Evolutionary conservation across 1,139 yeast species (phyloP).

Genomic region (Yamadazyma aaseri): DNA sequence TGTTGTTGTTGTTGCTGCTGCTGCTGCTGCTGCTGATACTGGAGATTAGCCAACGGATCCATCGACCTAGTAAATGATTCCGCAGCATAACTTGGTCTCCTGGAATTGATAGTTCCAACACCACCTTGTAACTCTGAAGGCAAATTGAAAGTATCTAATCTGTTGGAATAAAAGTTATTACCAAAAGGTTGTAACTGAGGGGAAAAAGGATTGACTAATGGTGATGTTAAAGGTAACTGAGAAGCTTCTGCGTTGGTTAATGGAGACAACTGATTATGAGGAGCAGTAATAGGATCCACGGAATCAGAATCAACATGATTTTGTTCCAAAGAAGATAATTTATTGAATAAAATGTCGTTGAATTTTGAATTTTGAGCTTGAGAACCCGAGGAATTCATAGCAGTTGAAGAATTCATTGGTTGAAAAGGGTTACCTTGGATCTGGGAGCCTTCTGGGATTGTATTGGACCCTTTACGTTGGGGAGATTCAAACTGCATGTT

Average conservation of each 20-base stretch:
- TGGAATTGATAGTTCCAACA: constrained; percentile 55
- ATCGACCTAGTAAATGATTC: constrained; percentile 49
- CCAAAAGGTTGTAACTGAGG: constrained; percentile 13
- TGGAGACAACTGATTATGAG: background rate
- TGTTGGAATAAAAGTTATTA: constrained; percentile 27
- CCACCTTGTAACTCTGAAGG: constrained; percentile 68
- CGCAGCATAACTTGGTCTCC: constrained; percentile 67
- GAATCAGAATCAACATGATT: constrained; percentile 7
- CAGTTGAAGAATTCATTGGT: background rate
- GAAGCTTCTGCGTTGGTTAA: background rate
- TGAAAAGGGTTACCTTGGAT: constrained; percentile 2
- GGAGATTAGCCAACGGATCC: constrained; percentile 10
- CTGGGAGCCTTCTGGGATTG: background rate
- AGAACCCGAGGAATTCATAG: background rate
- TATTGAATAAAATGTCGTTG: constrained; percentile 28
- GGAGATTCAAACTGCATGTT: constrained; percentile 3
- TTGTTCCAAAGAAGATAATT: constrained; percentile 23
- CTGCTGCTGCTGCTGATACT: constrained; percentile 8
- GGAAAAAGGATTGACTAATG: constrained; percentile 16
- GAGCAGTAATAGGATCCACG: constrained; percentile 2
- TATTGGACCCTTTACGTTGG: background rate
- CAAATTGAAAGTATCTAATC: constrained; percentile 38
- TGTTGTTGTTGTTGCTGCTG: constrained; percentile 14
- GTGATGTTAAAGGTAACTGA: constrained; percentile 15
- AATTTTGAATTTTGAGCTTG: constrained; percentile 14